Evolutionary conservation across 805 yeast genomes (phyloP).

Genomic region (Zygosaccharomyces bisporus): DNA sequence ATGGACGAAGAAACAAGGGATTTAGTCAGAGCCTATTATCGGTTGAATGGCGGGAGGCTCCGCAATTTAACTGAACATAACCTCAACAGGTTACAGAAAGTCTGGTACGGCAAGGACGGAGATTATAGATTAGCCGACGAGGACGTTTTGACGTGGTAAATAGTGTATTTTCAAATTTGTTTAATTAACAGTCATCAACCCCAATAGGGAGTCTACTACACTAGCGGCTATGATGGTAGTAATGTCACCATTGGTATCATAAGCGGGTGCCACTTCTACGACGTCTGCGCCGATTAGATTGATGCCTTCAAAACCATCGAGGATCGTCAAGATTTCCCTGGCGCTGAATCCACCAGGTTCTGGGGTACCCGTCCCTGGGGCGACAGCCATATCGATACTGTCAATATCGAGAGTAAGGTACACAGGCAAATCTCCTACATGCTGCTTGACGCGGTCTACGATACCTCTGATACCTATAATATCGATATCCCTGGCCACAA

Average conservation of each 20-base stretch:
- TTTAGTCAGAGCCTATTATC: slow-evolving; percentile 32
- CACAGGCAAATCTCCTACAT: slow-evolving; percentile 37
- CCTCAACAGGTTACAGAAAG: slow-evolving; percentile 32
- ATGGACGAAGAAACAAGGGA: slow-evolving; percentile 35
- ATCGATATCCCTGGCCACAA: slow-evolving; percentile 46
- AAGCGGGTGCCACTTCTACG: slow-evolving; percentile 66
- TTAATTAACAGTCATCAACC: slow-evolving; percentile 40
- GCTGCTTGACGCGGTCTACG: slow-evolving; percentile 32
- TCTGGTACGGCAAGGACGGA: slow-evolving; percentile 32
- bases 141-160: slow-evolving; percentile 36
- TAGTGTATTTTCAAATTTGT: background rate
- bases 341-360: slow-evolving; percentile 66
- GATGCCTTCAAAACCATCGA: slow-evolving; percentile 55
- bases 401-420: slow-evolving; percentile 51
- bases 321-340: slow-evolving; percentile 51
- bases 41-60: slow-evolving; percentile 31
- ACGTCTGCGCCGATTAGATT: slow-evolving; percentile 64
- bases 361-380: slow-evolving; percentile 69
- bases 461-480: slow-evolving; percentile 38
- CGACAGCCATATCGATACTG: slow-evolving; percentile 58
- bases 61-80: slow-evolving; percentile 36
- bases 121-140: slow-evolving; percentile 33
- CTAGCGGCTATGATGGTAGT: slow-evolving; percentile 62
- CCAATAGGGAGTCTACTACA: slow-evolving; percentile 48
- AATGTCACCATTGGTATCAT: slow-evolving; percentile 52